These are phyloP conservation scores for Lecanosticta acicola DNA, from an alignment of 2,329 filamentous ascomycete genomes.

Conservation along the genomic window DNA sequence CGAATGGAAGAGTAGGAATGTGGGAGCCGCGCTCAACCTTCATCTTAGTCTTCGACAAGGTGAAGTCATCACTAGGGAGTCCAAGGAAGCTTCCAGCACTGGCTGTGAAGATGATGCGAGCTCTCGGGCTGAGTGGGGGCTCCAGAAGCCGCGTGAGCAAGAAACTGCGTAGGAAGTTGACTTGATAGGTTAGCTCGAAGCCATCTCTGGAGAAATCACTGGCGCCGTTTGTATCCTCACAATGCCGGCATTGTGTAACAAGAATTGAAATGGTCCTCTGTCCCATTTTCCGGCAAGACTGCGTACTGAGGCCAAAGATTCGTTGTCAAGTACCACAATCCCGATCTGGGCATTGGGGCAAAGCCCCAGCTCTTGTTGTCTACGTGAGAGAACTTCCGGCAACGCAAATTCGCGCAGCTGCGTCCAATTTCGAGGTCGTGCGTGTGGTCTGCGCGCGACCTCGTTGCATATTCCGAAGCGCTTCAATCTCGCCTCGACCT, in stretches of 20 bases:
- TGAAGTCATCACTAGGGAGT: background rate
- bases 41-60: background rate
- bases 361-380: too few relatives aligned
- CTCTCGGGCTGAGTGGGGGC: background rate
- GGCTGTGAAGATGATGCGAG: slow-evolving; percentile 4
- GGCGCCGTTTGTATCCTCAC: background rate
- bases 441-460: too few relatives aligned
- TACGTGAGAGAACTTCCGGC: too few relatives aligned
- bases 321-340: slow-evolving; percentile 15
- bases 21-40: slow-evolving; percentile 2
- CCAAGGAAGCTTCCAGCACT: slow-evolving; percentile 1
- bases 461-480: too few relatives aligned
- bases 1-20: background rate
- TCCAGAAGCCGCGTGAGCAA: slow-evolving; percentile 7
- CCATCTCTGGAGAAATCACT: slow-evolving; percentile 5
- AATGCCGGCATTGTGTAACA: slow-evolving; percentile 7
- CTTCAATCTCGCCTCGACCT: too few relatives aligned
- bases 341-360: slow-evolving; percentile 44
- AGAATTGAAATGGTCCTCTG: slow-evolving; percentile 1
- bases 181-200: slow-evolving; percentile 4
- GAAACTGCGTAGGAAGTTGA: slow-evolving; percentile 6
- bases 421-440: too few relatives aligned
- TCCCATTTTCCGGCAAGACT: slow-evolving; percentile 3
- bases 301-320: slow-evolving; percentile 1
- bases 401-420: too few relatives aligned